phyloP scores from a whole-genome alignment of 495 filamentous ascomycete species.

The Cercophora scortea region DNA sequence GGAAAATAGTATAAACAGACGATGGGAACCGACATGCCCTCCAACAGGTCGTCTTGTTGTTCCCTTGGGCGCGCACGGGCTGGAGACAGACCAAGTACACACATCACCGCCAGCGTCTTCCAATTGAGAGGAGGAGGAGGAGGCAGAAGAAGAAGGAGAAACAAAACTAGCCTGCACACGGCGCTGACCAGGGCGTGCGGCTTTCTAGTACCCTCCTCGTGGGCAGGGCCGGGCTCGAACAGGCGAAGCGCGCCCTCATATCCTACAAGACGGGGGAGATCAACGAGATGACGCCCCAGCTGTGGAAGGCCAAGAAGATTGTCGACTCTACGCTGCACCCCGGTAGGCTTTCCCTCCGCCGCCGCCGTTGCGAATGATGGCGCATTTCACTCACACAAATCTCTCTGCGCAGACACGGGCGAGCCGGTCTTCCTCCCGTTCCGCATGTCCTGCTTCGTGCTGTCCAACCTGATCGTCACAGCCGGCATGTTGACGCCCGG shows the following conservation, averaged over 20 bases:
- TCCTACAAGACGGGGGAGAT: slow-evolving; percentile 76
- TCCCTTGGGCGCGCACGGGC: background rate
- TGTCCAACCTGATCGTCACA: slow-evolving; percentile 93
- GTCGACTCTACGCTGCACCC: slow-evolving; percentile 94
- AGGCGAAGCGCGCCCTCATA: slow-evolving; percentile 69
- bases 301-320: slow-evolving; percentile 95
- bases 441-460: slow-evolving; percentile 91
- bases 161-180: background rate
- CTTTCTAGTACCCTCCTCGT: slow-evolving; percentile 65
- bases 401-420: slow-evolving; percentile 69
- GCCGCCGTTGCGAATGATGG: background rate
- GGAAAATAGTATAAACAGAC: no score
- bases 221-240: slow-evolving; percentile 65
- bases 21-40: background rate
- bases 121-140: slow-evolving; percentile 2
- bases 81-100: no score
- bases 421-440: slow-evolving; percentile 88
- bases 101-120: background rate
- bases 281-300: slow-evolving; percentile 72
- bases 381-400: slow-evolving; percentile 6
- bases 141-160: background rate
- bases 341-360: slow-evolving; percentile 38
- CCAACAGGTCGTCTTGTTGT: slow-evolving; percentile 3
- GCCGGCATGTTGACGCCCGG: slow-evolving; percentile 94
- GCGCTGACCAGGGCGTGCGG: slow-evolving; percentile 1